A percentile compares a stretch with the other conserved stretches of the same genome.
phyloP scores from a whole-genome alignment of 306 rosid genomes.

The Amphicarpaea edgeworthii region DNA sequence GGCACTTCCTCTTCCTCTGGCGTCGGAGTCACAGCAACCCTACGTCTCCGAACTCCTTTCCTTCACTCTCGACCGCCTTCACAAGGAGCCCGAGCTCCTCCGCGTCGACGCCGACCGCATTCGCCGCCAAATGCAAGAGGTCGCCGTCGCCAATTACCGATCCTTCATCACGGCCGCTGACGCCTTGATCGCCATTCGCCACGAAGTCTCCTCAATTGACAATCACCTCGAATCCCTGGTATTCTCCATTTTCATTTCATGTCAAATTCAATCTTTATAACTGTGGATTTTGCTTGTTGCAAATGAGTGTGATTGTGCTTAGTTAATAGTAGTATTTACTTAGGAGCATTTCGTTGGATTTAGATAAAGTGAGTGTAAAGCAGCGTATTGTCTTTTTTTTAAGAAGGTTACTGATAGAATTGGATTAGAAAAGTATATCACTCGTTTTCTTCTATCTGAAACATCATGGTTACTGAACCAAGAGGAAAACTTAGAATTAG shows the following conservation, averaged over 20 bases:
- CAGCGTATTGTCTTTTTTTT: too few species aligned
- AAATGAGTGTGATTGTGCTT: not conserved
- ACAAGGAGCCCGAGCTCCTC: slow-evolving; percentile 99
- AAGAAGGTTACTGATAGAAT: not conserved
- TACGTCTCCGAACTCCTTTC: slow-evolving; percentile 98
- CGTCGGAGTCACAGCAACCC: slow-evolving; percentile 89
- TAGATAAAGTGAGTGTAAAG: too few species aligned
- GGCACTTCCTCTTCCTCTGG: slow-evolving; percentile 69
- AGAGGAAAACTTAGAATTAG: not conserved
- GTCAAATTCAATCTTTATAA: not conserved
- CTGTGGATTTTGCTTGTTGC: too few species aligned
- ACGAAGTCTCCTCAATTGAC: slow-evolving; percentile 66
- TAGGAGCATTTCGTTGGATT: not conserved
- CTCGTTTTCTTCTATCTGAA: not conserved
- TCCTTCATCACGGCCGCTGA: slow-evolving; percentile 93
- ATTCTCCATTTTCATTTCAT: not conserved
- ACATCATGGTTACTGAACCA: not conserved
- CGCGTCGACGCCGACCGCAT: slow-evolving; percentile 98
- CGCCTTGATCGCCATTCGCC: slow-evolving; percentile 85
- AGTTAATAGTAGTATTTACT: not conserved
- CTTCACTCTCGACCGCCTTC: slow-evolving; percentile 96
- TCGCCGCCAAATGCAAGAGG: slow-evolving; percentile 99
- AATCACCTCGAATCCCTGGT: slow-evolving; percentile 54
- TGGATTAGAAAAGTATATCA: not conserved
- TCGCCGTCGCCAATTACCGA: slow-evolving; percentile 88